phyloP scores from a whole-genome alignment of 2,329 filamentous ascomycete genomes.

The Helicocarpus griseus region DNA sequence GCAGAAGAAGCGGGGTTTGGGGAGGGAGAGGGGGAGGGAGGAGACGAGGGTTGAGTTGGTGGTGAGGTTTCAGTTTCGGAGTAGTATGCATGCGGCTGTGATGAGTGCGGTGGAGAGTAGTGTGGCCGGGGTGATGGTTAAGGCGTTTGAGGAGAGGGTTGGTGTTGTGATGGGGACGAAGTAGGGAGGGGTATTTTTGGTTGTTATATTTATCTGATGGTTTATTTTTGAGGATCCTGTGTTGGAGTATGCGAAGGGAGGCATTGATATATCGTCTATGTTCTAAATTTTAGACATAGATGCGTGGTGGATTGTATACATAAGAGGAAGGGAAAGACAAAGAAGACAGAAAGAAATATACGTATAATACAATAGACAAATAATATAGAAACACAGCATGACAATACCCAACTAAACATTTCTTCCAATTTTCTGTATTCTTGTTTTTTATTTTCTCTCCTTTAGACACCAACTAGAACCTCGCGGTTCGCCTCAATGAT shows the following conservation, averaged over 20 bases:
- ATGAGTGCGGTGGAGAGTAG: constrained; percentile 74
- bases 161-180: constrained; percentile 42
- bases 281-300: background rate
- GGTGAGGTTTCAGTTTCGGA: constrained; percentile 76
- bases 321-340: background rate
- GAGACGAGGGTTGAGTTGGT: constrained; percentile 65
- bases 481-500: background rate
- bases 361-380: constrained; percentile 7
- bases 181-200: background rate
- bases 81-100: constrained; percentile 75
- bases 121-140: constrained; percentile 79
- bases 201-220: background rate
- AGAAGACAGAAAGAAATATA: background rate
- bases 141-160: constrained; percentile 81
- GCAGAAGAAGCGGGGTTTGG: constrained; percentile 13
- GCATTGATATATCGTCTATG: background rate
- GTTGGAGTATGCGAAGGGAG: background rate
- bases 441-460: background rate
- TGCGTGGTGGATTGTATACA: background rate
- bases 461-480: background rate
- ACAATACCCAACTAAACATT: background rate
- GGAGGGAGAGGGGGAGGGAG: constrained; percentile 13
- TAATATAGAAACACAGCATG: constrained; percentile 1
- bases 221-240: background rate
- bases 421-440: background rate